Evolutionary conservation across 208 protist genomes (phyloP), one percentile per base, ranked within the genome.

Genomic region (Crithidia acanthocephali): DNA sequence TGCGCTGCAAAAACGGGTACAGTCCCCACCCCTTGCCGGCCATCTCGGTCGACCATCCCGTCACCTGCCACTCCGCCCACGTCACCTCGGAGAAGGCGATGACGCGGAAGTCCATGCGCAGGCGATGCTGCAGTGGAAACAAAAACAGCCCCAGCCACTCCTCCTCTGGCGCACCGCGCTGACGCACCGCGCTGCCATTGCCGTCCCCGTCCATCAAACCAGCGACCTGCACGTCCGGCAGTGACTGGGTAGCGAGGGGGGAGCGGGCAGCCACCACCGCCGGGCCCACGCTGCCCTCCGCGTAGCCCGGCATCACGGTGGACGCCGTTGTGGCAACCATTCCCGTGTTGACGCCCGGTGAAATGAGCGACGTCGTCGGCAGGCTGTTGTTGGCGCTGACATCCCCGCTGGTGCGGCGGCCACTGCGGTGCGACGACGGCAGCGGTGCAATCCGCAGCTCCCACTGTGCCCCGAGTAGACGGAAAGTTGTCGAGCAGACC

Each of bases 71-170:
- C 77, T 90, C 88, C 63, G 66, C 69, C 86, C 88, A 94, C 37
- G 71, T 68, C 62, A 86, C 72, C 42, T 88, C 84, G 1, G 86
- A 91, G 37, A 94, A 94, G 65, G 80, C 79, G 13, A 85, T 85
- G 25, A 92, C 76, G 53, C 88, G 85, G 64, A 88, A 94, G 74
- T 94, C 86, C 35, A 94, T 56, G 20, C 88, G 88, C 60, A 75
- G 33, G 22, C 60, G 61, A 68, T 94, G 88, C 7, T 80, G 65
- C 47, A 75, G 47, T 5, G 86, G 85, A 44, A 81, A 88, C 22
- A 95, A 60, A 79, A 90, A 95, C 42, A 91, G 28, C 10, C 85
- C 85, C 11, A 95, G 78, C 70, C 78, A 79, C 74, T 91, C 79
- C 56, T 85, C 80, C 61, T 80, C 80, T 5, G 68, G 59, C 5